Percentiles rank a stretch among this genome's conserved stretches.
These are phyloP conservation scores for Xylaria multiplex DNA, from an alignment of 2,329 filamentous ascomycete genomes.

Conservation along the genomic window DNA sequence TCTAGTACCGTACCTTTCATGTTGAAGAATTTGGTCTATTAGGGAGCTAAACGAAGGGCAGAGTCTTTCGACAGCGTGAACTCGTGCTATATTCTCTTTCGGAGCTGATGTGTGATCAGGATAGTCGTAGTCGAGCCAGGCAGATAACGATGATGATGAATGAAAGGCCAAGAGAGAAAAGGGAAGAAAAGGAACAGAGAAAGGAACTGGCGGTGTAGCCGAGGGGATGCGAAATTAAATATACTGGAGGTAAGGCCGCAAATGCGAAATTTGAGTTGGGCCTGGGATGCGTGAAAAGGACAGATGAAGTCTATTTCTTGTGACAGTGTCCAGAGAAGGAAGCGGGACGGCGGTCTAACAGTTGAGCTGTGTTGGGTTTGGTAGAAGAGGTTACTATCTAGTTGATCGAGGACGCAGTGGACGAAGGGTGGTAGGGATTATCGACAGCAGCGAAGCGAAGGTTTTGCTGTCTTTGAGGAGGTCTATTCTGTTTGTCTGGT, in stretches of 20 bases:
- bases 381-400: not conserved
- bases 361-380: not conserved
- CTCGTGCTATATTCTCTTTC: not conserved
- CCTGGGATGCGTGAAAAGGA: constrained; percentile 17
- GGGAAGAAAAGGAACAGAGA: constrained; percentile 1
- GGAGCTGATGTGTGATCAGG: not conserved
- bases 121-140: not conserved
- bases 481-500: constrained; percentile 6
- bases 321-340: constrained; percentile 3
- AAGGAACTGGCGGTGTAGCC: constrained; percentile 11
- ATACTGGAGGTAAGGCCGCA: constrained; percentile 1
- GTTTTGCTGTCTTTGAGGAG: constrained; percentile 22
- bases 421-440: not conserved
- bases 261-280: constrained; percentile 17
- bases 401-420: not conserved
- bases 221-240: constrained; percentile 2
- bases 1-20: constrained; percentile 54
- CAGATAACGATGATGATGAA: constrained; percentile 1
- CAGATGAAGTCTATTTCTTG: constrained; percentile 12
- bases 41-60: constrained; percentile 16
- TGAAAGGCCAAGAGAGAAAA: no score
- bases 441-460: constrained; percentile 11
- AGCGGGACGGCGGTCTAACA: constrained; percentile 9
- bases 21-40: constrained; percentile 34
- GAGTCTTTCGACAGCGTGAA: constrained; percentile 7